Conservation (phyloP, 352 stramenopile species). For the Elongisporangium prolatum region DNA sequence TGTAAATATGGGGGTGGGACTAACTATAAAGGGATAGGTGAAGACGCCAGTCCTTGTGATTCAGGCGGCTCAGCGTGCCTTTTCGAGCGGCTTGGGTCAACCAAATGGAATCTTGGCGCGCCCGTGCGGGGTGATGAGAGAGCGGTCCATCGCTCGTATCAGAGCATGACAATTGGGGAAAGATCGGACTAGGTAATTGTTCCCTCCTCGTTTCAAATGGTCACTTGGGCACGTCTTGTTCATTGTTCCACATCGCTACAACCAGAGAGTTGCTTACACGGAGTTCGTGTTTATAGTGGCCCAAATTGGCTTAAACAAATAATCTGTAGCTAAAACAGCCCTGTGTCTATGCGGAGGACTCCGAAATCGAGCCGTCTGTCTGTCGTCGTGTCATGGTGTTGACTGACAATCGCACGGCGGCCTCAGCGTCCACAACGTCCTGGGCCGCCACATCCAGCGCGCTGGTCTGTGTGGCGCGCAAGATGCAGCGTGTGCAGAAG, state of each 20-base stretch:
- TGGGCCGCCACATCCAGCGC: conserved; percentile 24
- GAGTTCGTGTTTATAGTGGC: neutral
- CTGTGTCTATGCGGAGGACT: neutral
- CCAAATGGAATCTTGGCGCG: neutral
- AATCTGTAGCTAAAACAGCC: neutral
- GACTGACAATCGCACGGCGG: neutral
- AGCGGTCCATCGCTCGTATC: neutral
- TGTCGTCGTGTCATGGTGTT: neutral
- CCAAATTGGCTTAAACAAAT: neutral
- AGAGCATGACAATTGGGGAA: neutral
- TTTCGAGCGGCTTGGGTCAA: neutral
- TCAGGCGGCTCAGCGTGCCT: neutral
- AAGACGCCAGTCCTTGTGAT: neutral
- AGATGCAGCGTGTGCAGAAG: conserved; percentile 31
- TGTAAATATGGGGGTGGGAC: neutral
- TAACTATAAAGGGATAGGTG: neutral
- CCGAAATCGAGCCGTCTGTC: neutral
- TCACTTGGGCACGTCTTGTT: neutral
- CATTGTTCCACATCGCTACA: neutral
- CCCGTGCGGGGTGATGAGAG: neutral
- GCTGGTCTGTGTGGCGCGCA: conserved; percentile 18
- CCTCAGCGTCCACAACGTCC: conserved; percentile 13
- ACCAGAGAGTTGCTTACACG: neutral
- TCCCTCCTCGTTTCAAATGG: neutral
- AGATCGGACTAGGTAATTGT: neutral